phyloP scores from a whole-genome alignment of 768 basidiomycete genomes.

The Erythrobasidium yunnanense region DNA sequence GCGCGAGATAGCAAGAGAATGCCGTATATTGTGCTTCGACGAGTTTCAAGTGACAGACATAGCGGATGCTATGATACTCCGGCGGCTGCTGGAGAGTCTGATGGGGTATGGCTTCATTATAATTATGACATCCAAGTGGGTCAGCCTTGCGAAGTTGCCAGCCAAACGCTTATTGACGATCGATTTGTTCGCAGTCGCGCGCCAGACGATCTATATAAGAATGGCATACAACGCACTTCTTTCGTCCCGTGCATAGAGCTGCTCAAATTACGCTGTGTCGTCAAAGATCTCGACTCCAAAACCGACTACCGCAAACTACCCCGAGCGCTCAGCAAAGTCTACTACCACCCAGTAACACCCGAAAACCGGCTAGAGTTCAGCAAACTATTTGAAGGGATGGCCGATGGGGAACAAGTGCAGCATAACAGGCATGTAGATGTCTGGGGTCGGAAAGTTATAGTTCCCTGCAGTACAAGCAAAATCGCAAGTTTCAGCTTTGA shows the following conservation, averaged over 20 bases:
- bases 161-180: background rate
- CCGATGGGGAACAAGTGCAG: constrained; percentile 46
- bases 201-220: constrained; percentile 94
- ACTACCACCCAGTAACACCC: constrained; percentile 66
- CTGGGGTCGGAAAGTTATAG: constrained; percentile 79
- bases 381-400: constrained; percentile 70
- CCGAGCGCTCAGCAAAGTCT: constrained; percentile 82
- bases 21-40: constrained; percentile 83
- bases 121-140: constrained; percentile 95
- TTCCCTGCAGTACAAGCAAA: constrained; percentile 51
- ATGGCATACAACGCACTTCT: constrained; percentile 88
- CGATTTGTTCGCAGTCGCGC: constrained; percentile 60
- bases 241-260: constrained; percentile 92
- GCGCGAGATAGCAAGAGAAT: constrained; percentile 69
- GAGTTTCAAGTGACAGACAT: constrained; percentile 72
- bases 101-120: constrained; percentile 80
- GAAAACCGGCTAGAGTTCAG: constrained; percentile 60
- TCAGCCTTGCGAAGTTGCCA: background rate
- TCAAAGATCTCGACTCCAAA: constrained; percentile 88
- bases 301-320: constrained; percentile 90
- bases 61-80: constrained; percentile 67
- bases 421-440: constrained; percentile 53
- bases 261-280: constrained; percentile 71
- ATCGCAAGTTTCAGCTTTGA: constrained; percentile 76
- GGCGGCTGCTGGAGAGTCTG: constrained; percentile 75